Conservation (phyloP, 1,284 basidiomycete genomes). For the Ganoderma boninense region DNA sequence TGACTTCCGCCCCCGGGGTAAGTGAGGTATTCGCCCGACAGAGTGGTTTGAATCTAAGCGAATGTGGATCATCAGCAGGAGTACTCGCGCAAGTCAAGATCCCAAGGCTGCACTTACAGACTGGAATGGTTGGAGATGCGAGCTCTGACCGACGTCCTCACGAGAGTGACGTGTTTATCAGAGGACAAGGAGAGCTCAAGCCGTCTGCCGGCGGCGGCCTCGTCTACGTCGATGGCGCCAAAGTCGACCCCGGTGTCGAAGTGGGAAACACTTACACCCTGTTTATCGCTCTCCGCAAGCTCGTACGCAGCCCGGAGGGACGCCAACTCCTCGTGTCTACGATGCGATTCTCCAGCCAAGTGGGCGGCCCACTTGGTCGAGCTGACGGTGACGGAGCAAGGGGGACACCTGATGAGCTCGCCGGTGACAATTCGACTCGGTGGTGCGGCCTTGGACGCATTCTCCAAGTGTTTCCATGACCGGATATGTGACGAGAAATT, state of each 20-base stretch:
- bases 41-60: constrained; percentile 6
- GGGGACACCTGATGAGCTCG: constrained; percentile 7
- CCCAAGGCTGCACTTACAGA: constrained; percentile 2
- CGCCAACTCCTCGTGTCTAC: constrained; percentile 13
- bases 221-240: constrained; percentile 42
- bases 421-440: constrained; percentile 5
- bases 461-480: constrained; percentile 15
- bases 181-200: constrained; percentile 21
- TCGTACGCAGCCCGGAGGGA: constrained; percentile 35
- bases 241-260: constrained; percentile 43
- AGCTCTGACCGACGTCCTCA: not conserved
- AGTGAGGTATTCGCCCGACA: not conserved
- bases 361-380: constrained; percentile 6
- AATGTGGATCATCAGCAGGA: not conserved
- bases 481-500: constrained; percentile 21
- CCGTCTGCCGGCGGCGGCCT: constrained; percentile 38
- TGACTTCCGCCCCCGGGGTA: not conserved
- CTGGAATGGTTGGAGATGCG: constrained; percentile 10
- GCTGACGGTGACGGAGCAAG: constrained; percentile 7
- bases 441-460: not conserved
- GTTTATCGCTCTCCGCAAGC: constrained; percentile 39
- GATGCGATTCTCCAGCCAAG: constrained; percentile 10
- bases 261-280: constrained; percentile 37
- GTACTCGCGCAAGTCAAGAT: not conserved
- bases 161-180: not conserved